Percentiles rank a stretch among this genome's conserved stretches.
These are phyloP conservation scores for Eucalyptus globulus DNA, from an alignment of 345 rosid genomes.

Conservation along the genomic window DNA sequence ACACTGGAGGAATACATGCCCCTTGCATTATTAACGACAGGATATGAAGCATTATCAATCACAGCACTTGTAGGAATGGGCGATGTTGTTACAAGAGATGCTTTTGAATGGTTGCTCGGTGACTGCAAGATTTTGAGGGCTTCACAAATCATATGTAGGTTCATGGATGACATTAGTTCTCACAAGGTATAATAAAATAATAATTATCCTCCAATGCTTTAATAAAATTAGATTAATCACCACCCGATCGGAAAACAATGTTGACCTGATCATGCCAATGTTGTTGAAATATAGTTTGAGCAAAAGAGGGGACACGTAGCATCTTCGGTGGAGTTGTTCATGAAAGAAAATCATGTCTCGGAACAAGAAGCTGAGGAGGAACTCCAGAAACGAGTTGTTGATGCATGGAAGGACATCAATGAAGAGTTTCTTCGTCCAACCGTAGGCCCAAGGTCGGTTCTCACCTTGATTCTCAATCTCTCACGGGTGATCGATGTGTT, in stretches of 20 bases:
- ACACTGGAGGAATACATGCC: background rate
- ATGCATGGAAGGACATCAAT: slow-evolving; percentile 27
- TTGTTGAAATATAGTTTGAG: background rate
- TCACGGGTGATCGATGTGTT: background rate
- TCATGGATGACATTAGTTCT: background rate
- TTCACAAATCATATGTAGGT: background rate
- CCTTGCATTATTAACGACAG: background rate
- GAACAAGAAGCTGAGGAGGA: background rate
- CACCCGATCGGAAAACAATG: background rate
- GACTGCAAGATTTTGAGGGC: background rate
- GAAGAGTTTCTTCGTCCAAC: slow-evolving; percentile 5
- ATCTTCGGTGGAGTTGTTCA: slow-evolving; percentile 9
- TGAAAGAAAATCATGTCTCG: background rate
- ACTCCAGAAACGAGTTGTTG: background rate
- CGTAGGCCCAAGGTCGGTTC: background rate
- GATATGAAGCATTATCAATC: background rate
- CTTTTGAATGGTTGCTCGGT: background rate
- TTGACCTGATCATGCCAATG: background rate
- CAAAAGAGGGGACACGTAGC: slow-evolving; percentile 1
- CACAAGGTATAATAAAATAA: background rate
- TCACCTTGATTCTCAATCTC: background rate
- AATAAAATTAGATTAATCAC: background rate
- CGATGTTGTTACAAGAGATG: background rate
- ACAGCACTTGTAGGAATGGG: background rate
- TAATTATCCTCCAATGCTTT: background rate